These are phyloP conservation scores for Wickerhamiella sorbophila DNA, from an alignment of 805 yeast genomes.

Conservation along the genomic window DNA sequence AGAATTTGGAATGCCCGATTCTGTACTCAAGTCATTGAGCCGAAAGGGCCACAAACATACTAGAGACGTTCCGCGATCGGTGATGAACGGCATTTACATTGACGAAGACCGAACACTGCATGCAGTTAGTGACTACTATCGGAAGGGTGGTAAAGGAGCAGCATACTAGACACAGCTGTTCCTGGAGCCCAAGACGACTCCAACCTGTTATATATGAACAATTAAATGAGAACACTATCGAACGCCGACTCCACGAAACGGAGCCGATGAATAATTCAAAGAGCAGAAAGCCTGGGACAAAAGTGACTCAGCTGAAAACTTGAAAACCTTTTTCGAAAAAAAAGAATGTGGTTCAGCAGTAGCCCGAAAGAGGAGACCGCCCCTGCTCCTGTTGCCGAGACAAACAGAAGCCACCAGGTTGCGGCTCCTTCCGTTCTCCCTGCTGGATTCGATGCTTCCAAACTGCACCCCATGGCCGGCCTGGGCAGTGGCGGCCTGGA, in stretches of 20 bases:
- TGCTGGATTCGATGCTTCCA: slow-evolving; percentile 43
- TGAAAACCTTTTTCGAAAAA: neutral
- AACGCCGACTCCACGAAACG: too few relatives aligned
- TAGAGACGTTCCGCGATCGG: slow-evolving; percentile 34
- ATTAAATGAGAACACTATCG: too few relatives aligned
- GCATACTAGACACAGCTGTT: slow-evolving; percentile 38
- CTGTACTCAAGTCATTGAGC: slow-evolving; percentile 27
- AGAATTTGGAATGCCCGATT: slow-evolving; percentile 35
- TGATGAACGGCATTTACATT: slow-evolving; percentile 42
- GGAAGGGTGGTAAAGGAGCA: slow-evolving; percentile 63
- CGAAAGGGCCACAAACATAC: slow-evolving; percentile 38
- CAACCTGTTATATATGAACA: too few relatives aligned
- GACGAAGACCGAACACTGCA: slow-evolving; percentile 32
- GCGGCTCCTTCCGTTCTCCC: slow-evolving; percentile 10
- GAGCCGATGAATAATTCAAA: too few relatives aligned
- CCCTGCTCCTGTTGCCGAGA: neutral
- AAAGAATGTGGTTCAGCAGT: slow-evolving; percentile 1
- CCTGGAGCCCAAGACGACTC: too few relatives aligned
- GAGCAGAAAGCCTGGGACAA: too few relatives aligned
- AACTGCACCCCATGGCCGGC: slow-evolving; percentile 85
- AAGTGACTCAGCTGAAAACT: neutral
- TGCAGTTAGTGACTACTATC: slow-evolving; percentile 85
- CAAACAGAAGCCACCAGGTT: neutral
- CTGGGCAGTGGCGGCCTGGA: slow-evolving; percentile 70
- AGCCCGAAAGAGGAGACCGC: neutral